Base-by-base conservation (phyloP, 805 yeast species). In the Candida endomychidarum region DNA sequence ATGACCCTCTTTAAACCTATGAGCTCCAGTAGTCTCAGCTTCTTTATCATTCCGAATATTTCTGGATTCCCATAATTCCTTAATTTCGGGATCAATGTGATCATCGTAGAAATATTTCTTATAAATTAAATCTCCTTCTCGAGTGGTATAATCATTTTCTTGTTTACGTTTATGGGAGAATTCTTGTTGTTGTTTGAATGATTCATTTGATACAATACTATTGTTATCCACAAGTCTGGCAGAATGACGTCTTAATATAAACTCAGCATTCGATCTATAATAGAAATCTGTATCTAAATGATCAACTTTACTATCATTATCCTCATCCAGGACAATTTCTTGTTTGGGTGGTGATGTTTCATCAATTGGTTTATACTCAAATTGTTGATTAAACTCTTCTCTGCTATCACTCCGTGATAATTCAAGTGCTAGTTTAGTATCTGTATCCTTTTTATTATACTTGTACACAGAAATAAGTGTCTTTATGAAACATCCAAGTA, bases 91-190 rank as follows among this genome's bases (percentile, higher is more conserved):
- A 50, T 76, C 81, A 21, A 75, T 74, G 11, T 60, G 60, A 15
- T 61, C 61, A 40, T 72, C 61, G 14, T 53, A 51, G 32, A 65
- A 61, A 46, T 59, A 67, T 34, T 68, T 68, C 30, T 65, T 61
- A 50, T 63, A 74, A 42, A 77, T 77, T 22, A 67, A 48, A 53
- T 81, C 86, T 1, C 78, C 81, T 52, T 81, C 86, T 43, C 86
- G 62, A 1, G 74, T 73, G 0, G 81, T 73, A 55, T 80, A 80
- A 53, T 81, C 81, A 8, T 59, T 70, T 14, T 48, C 41, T 23
- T 46, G 52, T 33, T 49, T 56, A 23, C 61, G 35, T 12, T 33
- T 28, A 28, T 33, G 34, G 11, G 51, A 53, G 19, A 24, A 32
- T 18, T 42, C 41, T 40, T 56, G 59, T 36, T 51, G 53, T 23